Evolutionary conservation across 805 yeast species (phyloP).

Genomic region (Pichia scutulata): DNA sequence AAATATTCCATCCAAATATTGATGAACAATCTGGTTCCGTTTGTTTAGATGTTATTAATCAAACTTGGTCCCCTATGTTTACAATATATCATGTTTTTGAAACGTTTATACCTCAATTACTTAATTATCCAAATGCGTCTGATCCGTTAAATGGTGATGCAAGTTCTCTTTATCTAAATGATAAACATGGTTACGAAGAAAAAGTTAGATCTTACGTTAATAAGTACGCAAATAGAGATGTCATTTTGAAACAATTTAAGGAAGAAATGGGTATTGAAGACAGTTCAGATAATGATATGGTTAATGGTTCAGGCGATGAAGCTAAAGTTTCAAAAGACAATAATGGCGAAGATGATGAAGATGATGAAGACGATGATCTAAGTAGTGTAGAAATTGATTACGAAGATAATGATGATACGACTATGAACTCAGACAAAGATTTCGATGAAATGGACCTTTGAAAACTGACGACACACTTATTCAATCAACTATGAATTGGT

Average conservation of each 20-base stretch:
- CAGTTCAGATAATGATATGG: neutral
- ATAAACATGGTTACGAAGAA: constrained; percentile 55
- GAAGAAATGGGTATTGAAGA: constrained; percentile 19
- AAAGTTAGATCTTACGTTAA: constrained; percentile 68
- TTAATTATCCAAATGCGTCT: constrained; percentile 87
- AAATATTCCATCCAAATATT: constrained; percentile 91
- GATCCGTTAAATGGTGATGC: constrained; percentile 94
- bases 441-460: constrained; percentile 5
- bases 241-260: constrained; percentile 20
- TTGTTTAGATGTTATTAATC: constrained; percentile 92
- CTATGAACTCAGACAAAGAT: neutral
- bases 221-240: constrained; percentile 49
- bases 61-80: constrained; percentile 98
- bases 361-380: constrained; percentile 9
- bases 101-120: constrained; percentile 83
- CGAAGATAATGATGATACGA: neutral
- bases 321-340: constrained; percentile 9
- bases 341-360: constrained; percentile 19
- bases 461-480: neutral
- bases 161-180: constrained; percentile 65
- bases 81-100: constrained; percentile 87
- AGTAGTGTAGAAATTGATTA: constrained; percentile 1
- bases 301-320: constrained; percentile 17
- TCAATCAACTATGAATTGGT: too few relatives aligned
- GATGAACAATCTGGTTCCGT: constrained; percentile 89